Conservation (phyloP, 805 yeast genomes). For the Saccharomycopsis synnaedendra region DNA sequence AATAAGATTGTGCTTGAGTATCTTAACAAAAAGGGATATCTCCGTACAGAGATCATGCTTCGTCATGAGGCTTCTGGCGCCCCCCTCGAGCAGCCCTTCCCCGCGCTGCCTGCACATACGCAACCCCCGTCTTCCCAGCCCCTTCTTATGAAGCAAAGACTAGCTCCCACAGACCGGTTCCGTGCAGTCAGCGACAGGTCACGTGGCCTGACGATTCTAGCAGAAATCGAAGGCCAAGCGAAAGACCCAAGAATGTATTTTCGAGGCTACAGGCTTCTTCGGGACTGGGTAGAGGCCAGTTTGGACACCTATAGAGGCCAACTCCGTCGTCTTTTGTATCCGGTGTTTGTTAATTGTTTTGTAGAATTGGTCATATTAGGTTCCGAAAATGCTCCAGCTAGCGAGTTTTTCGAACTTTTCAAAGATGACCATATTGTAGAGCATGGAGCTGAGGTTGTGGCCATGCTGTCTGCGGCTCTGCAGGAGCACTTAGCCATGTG, state of each 20-base stretch:
- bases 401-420: slow-evolving; percentile 65
- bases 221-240: slow-evolving; percentile 24
- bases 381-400: slow-evolving; percentile 46
- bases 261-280: slow-evolving; percentile 70
- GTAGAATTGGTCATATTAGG: slow-evolving; percentile 51
- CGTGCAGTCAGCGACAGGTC: slow-evolving; percentile 2
- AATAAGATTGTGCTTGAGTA: slow-evolving; percentile 89
- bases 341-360: slow-evolving; percentile 84
- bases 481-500: slow-evolving; percentile 78
- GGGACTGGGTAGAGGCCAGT: slow-evolving; percentile 85
- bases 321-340: slow-evolving; percentile 71
- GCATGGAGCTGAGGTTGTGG: slow-evolving; percentile 69
- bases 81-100: slow-evolving; percentile 32
- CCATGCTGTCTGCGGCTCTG: slow-evolving; percentile 62
- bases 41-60: slow-evolving; percentile 86
- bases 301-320: slow-evolving; percentile 88
- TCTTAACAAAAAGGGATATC: slow-evolving; percentile 86
- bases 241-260: slow-evolving; percentile 60
- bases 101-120: slow-evolving; percentile 37
- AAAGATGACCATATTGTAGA: slow-evolving; percentile 59
- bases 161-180: not conserved
- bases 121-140: slow-evolving; percentile 12
- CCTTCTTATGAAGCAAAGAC: slow-evolving; percentile 14
- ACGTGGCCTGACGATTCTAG: slow-evolving; percentile 5
- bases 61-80: slow-evolving; percentile 61